Evolutionary conservation across 2,329 filamentous ascomycete genomes (phyloP), one percentile per base, ranked within the genome.

Genomic region (Graphilbum sp.): DNA sequence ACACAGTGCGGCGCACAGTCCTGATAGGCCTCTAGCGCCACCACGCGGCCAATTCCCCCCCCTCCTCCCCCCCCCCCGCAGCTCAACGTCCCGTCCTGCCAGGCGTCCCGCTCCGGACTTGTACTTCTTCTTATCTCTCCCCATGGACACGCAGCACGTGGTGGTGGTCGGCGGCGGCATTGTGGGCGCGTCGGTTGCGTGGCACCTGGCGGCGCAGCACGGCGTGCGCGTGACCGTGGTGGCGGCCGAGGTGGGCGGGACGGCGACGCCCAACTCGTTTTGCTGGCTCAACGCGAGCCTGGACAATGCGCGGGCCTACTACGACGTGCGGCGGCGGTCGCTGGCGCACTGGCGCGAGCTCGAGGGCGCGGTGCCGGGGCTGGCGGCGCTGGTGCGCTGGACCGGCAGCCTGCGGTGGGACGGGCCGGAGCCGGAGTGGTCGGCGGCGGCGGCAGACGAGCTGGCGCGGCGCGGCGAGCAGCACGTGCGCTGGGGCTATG

Each of bases 241-340:
- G 21, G 51, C 52, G 5, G 30, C 48, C 23, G 41, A 52, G 2
- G 15, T 52, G 2, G 52, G 52, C 39, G 52, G 52, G 39, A 47
- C 45, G 8, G 52, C 52, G 15, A 54, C 51, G 15, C 50, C 52
- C 20, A 47, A 49, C 43, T 54, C 51, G 7, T 55, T 55, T 41
- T 44, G 52, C 27, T 55, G 53, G 52, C 47, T 54, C 38, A 55
- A 54, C 29, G 52, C 53, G 25, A 48, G 48, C 34, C 45, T 45
- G 30, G 38, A 39, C 34, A 50, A 54, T 35, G 43, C 48, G 2
- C 46, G 42, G 25, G 43, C 45, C 34, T 54, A 54, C 44, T 54
- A 49, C 32, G 48, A 54, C 23, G 46, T 53, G 25, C 49, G 53
- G 18, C 42, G 40, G 12, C 49, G 50, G 9, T 55, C 53, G 13